A percentile compares a stretch with the other conserved stretches of the same genome.
Evolutionary conservation across 441 rosid genomes (phyloP).

Genomic region (Populus hybrid): DNA sequence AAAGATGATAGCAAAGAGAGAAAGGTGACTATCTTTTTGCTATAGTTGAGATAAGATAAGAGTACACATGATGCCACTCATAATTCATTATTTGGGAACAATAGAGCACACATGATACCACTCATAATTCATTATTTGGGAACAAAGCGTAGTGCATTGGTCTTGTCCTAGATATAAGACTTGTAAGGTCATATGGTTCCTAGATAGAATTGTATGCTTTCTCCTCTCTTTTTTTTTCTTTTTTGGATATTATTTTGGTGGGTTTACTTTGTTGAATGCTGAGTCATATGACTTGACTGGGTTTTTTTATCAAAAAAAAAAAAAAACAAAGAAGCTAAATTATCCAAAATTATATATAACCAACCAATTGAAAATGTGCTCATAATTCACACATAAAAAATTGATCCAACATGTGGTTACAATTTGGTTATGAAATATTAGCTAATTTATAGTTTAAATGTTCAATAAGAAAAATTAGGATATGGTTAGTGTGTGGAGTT

Average conservation of each 20-base stretch:
- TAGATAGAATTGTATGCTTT: not conserved
- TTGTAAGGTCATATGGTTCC: not conserved
- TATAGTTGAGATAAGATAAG: not conserved
- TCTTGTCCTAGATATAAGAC: not conserved
- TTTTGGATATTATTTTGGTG: not conserved
- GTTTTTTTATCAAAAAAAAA: no score
- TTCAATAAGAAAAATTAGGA: not conserved
- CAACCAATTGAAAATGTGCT: not conserved
- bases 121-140: not conserved
- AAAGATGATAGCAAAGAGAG: conserved; percentile 15
- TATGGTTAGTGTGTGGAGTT: not conserved
- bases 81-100: not conserved
- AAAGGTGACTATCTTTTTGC: conserved; percentile 9
- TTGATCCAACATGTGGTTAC: not conserved
- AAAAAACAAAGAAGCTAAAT: not conserved
- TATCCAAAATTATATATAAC: no score
- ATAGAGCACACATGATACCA: not conserved
- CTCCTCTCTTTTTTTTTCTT: not conserved
- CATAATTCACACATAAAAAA: not conserved
- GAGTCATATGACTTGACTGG: not conserved
- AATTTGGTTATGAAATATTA: not conserved
- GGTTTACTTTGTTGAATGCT: not conserved
- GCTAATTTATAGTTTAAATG: not conserved
- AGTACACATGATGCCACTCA: not conserved
- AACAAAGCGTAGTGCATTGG: not conserved